Conservation (phyloP, 2,329 filamentous ascomycete species). For the Geosmithia putterillii region DNA sequence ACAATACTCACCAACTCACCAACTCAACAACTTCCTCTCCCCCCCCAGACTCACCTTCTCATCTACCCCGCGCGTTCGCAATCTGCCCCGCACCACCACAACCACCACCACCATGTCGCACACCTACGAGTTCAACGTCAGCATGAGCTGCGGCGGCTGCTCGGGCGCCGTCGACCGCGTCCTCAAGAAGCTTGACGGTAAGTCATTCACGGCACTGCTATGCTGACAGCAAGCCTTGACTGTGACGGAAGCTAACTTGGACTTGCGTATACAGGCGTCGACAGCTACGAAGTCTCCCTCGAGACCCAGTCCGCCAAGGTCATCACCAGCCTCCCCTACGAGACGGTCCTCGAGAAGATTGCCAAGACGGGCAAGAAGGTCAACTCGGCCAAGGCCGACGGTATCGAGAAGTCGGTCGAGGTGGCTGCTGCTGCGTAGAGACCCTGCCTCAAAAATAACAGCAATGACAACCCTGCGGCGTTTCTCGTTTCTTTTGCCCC, state of each 20-base stretch:
- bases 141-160: constrained; percentile 93
- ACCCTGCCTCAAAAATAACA: too few species aligned
- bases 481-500: too few species aligned
- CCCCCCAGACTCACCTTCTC: too few species aligned
- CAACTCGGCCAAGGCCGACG: constrained; percentile 63
- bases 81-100: neutral
- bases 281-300: constrained; percentile 77
- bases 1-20: too few species aligned
- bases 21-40: too few species aligned
- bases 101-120: constrained; percentile 49
- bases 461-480: too few species aligned
- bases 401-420: constrained; percentile 40
- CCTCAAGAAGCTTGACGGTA: constrained; percentile 83
- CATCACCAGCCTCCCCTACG: constrained; percentile 58
- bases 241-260: too few species aligned
- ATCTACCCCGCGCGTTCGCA: neutral
- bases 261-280: constrained; percentile 54
- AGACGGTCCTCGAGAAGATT: constrained; percentile 75
- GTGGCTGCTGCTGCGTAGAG: constrained; percentile 21
- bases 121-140: constrained; percentile 89
- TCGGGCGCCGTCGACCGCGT: constrained; percentile 88
- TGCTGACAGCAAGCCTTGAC: neutral
- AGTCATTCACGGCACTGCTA: constrained; percentile 12
- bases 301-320: constrained; percentile 75
- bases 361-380: constrained; percentile 93